These are phyloP conservation scores for Colletotrichum destructivum DNA, from an alignment of 2,329 filamentous ascomycete genomes.

Conservation along the genomic window DNA sequence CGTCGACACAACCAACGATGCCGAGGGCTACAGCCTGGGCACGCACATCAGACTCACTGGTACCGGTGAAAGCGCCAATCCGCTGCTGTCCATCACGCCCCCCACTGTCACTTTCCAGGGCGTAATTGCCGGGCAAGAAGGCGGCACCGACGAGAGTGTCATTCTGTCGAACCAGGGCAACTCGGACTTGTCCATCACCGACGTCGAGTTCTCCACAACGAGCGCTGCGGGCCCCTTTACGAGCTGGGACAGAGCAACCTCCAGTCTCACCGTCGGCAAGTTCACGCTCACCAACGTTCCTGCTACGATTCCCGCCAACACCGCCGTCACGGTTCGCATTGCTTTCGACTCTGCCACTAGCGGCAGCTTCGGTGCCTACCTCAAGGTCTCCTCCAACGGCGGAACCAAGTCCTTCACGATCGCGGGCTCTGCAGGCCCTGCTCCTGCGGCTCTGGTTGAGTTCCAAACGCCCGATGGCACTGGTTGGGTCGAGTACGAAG, in stretches of 20 bases:
- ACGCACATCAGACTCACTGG: slow-evolving; percentile 65
- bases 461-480: slow-evolving; percentile 67
- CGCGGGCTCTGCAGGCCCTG: slow-evolving; percentile 63
- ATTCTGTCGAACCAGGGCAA: slow-evolving; percentile 67
- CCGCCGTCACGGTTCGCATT: slow-evolving; percentile 57
- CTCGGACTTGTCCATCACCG: slow-evolving; percentile 58
- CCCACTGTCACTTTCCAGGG: slow-evolving; percentile 64
- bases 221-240: slow-evolving; percentile 63
- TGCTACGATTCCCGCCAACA: slow-evolving; percentile 57
- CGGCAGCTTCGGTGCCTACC: slow-evolving; percentile 66
- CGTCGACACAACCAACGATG: slow-evolving; percentile 63
- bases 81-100: slow-evolving; percentile 64
- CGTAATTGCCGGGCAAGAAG: slow-evolving; percentile 61
- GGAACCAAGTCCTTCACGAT: slow-evolving; percentile 65
- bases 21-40: slow-evolving; percentile 61
- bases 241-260: slow-evolving; percentile 53
- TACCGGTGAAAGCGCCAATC: slow-evolving; percentile 60
- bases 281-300: slow-evolving; percentile 67
- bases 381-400: slow-evolving; percentile 64
- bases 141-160: slow-evolving; percentile 59
- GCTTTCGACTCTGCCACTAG: slow-evolving; percentile 61
- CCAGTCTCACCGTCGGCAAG: slow-evolving; percentile 58
- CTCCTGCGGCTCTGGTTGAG: slow-evolving; percentile 66
- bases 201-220: slow-evolving; percentile 60
- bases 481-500: slow-evolving; percentile 64